Percentiles rank a stretch among this genome's conserved stretches.
phyloP scores from a whole-genome alignment of 345 rosid genomes.

The Reutealis trisperma region DNA sequence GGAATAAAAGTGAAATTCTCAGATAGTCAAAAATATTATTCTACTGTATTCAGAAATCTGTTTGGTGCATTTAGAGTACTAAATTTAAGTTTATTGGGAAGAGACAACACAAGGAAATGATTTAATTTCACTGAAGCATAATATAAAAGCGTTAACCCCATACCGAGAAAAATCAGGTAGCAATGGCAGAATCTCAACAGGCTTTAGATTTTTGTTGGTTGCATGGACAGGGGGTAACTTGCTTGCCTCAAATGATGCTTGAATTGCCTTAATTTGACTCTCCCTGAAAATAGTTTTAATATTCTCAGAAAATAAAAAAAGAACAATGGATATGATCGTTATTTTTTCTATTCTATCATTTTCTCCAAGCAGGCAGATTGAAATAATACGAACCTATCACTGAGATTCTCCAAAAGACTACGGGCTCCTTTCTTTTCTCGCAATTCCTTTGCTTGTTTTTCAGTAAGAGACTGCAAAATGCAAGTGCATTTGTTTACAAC shows the following conservation, averaged over 20 bases:
- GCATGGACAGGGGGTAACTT: constrained; percentile 84
- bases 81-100: no score
- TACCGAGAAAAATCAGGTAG: constrained; percentile 91
- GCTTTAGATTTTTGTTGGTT: constrained; percentile 70
- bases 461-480: constrained; percentile 79
- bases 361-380: constrained; percentile 16
- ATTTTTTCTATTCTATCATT: not conserved
- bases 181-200: constrained; percentile 78
- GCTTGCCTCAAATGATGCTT: constrained; percentile 81
- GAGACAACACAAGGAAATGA: not conserved
- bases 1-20: not conserved
- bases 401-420: constrained; percentile 68
- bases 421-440: constrained; percentile 78
- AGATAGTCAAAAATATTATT: not conserved
- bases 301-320: constrained; percentile 8
- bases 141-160: constrained; percentile 27
- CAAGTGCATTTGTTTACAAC: constrained; percentile 12
- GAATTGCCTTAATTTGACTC: constrained; percentile 89
- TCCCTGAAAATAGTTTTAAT: constrained; percentile 52
- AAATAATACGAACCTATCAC: constrained; percentile 62
- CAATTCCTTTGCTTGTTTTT: constrained; percentile 94
- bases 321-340: not conserved
- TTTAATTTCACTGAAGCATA: not conserved
- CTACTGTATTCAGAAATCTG: not conserved
- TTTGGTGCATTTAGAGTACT: not conserved